Conservation (phyloP, 2,329 filamentous ascomycete genomes). For the Cucurbitaria berberidis region DNA sequence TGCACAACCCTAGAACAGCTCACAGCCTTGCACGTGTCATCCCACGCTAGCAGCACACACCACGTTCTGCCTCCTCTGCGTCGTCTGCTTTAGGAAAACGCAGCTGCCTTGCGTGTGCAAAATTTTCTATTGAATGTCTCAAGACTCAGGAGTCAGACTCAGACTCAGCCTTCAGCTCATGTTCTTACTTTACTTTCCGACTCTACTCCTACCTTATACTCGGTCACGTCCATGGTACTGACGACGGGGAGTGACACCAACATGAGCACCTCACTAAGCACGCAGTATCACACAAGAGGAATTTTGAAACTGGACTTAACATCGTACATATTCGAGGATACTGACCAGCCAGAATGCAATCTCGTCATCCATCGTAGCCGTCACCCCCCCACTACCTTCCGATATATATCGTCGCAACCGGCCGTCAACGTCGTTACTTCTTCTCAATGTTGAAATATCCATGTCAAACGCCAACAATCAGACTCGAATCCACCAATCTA, state of each 20-base stretch:
- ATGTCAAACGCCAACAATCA: conserved; percentile 1
- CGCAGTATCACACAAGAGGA: not conserved
- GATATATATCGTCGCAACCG: not conserved
- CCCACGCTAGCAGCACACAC: conserved; percentile 7
- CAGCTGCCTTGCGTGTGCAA: conserved; percentile 5
- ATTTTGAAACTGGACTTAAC: not conserved
- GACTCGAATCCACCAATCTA: conserved; percentile 18
- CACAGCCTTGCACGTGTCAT: conserved; percentile 1
- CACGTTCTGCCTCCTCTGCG: not conserved
- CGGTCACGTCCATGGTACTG: not conserved
- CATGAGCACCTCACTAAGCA: conserved; percentile 3
- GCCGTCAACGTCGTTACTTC: conserved; percentile 2
- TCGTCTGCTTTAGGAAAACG: conserved; percentile 3
- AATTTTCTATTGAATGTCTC: not conserved
- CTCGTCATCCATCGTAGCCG: conserved; percentile 1
- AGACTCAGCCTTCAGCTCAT: not conserved
- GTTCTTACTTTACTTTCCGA: not conserved
- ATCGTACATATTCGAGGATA: conserved; percentile 5
- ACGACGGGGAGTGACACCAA: too few relatives aligned
- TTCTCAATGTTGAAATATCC: conserved; percentile 10
- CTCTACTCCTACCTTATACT: not conserved
- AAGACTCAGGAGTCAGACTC: not conserved
- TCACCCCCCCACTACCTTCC: conserved; percentile 13
- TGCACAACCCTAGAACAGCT: not conserved
- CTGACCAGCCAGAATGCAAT: conserved; percentile 6